phyloP scores from a whole-genome alignment of 805 yeast species.

The Sugiyamaella floridensis region DNA sequence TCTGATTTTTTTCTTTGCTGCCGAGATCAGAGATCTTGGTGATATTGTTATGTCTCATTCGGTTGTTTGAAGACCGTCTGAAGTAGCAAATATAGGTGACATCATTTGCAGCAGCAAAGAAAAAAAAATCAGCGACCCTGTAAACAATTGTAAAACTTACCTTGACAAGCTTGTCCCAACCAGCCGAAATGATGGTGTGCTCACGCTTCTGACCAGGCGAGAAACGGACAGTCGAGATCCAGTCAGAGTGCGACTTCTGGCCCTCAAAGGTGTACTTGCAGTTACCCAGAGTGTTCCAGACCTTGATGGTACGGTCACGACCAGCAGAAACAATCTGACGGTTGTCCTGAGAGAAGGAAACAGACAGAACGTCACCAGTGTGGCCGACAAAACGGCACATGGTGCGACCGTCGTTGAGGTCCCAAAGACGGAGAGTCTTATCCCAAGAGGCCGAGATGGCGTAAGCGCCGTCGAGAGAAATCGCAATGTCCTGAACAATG shows the following conservation, averaged over 20 bases:
- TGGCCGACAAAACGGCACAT: conserved; percentile 96
- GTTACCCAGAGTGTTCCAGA: conserved; percentile 98
- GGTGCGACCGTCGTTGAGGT: conserved; percentile 87
- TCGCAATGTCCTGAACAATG: conserved; percentile 96
- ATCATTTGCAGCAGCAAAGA: conserved; percentile 52
- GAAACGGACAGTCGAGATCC: conserved; percentile 98
- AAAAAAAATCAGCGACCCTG: conserved; percentile 6
- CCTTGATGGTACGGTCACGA: conserved; percentile 97
- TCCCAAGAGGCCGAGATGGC: conserved; percentile 99
- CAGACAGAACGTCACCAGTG: conserved; percentile 95
- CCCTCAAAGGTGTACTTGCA: conserved; percentile 78
- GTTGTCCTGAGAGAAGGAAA: conserved; percentile 91
- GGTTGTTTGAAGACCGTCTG: conserved; percentile 57
- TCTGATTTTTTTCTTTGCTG: too few species aligned
- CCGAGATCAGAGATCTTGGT: conserved; percentile 96
- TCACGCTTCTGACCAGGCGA: conserved; percentile 63
- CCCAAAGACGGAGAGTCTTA: conserved; percentile 98
- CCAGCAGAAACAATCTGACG: conserved; percentile 98
- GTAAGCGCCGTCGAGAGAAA: conserved; percentile 95
- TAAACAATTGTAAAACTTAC: conserved; percentile 54
- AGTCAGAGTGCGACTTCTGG: conserved; percentile 86
- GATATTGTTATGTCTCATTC: conserved; percentile 93
- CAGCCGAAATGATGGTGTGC: conserved; percentile 86
- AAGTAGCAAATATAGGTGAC: conserved; percentile 97
- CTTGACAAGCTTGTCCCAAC: conserved; percentile 98